Evolutionary conservation across 768 basidiomycete species (phyloP).

Genomic region (Hirschioporus abietinus): DNA sequence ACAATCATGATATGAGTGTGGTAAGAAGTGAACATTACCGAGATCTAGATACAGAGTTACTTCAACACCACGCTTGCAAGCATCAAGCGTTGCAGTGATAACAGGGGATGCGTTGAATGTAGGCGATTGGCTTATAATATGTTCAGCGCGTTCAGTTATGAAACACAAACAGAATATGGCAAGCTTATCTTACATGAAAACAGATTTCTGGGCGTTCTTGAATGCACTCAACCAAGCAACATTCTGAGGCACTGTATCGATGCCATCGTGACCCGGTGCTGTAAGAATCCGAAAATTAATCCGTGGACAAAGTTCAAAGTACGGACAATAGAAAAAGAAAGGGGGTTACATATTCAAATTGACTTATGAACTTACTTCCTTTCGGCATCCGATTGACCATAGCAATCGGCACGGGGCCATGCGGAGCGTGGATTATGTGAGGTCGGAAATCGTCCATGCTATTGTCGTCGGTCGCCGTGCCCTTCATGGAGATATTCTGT

Average conservation of each 20-base stretch:
- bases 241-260: constrained; percentile 53
- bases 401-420: constrained; percentile 56
- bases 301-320: not conserved
- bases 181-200: constrained; percentile 49
- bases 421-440: constrained; percentile 53
- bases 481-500: constrained; percentile 21
- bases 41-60: constrained; percentile 58
- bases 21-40: constrained; percentile 22
- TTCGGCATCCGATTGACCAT: constrained; percentile 59
- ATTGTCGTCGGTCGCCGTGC: constrained; percentile 23
- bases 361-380: constrained; percentile 33
- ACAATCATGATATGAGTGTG: not conserved
- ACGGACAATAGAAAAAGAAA: not conserved
- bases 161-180: not conserved
- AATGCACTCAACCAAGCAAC: constrained; percentile 64
- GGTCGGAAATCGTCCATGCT: constrained; percentile 50
- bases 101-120: constrained; percentile 65
- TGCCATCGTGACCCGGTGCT: constrained; percentile 39
- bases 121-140: constrained; percentile 52
- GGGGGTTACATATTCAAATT: not conserved
- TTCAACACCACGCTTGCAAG: constrained; percentile 55
- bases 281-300: not conserved
- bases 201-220: constrained; percentile 48
- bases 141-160: not conserved
- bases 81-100: constrained; percentile 51